Conservation (phyloP, 768 basidiomycete genomes). For the Pulveroboletus sp. region DNA sequence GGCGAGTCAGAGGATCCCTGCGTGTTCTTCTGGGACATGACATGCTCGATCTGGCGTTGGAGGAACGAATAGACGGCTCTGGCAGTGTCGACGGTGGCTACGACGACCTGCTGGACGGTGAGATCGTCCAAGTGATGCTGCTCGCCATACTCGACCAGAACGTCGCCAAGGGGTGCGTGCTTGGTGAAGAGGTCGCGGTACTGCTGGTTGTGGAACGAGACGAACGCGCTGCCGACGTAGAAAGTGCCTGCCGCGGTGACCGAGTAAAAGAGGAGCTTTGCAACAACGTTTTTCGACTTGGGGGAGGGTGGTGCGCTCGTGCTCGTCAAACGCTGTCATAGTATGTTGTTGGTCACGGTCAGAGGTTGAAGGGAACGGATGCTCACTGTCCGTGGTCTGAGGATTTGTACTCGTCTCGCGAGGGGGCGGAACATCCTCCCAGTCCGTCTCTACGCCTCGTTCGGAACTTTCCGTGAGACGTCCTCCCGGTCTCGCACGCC, state of each 20-base stretch:
- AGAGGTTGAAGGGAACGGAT: neutral
- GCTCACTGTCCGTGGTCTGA: constrained; percentile 53
- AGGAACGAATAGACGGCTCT: constrained; percentile 49
- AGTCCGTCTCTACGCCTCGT: no score
- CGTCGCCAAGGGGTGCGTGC: constrained; percentile 71
- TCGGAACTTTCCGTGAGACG: constrained; percentile 13
- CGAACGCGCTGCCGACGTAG: constrained; percentile 78
- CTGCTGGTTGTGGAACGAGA: constrained; percentile 68
- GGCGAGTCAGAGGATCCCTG: constrained; percentile 35
- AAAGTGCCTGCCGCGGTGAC: constrained; percentile 67
- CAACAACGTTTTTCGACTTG: constrained; percentile 53
- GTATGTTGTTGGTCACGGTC: neutral
- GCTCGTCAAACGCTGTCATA: constrained; percentile 49
- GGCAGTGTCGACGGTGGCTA: constrained; percentile 47
- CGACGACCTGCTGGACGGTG: constrained; percentile 56
- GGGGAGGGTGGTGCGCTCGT: constrained; percentile 44
- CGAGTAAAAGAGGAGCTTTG: constrained; percentile 63
- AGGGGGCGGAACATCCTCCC: constrained; percentile 58
- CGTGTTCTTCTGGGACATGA: constrained; percentile 26
- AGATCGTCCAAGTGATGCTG: constrained; percentile 73
- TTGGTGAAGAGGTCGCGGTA: constrained; percentile 88
- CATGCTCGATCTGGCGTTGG: constrained; percentile 41
- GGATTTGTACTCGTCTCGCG: constrained; percentile 45
- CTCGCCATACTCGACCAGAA: constrained; percentile 80
- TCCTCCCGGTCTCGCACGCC: neutral